Evolutionary conservation across 371 early-diverging fungal genomes (phyloP).

Genomic region (Saksenaea vasiformis): DNA sequence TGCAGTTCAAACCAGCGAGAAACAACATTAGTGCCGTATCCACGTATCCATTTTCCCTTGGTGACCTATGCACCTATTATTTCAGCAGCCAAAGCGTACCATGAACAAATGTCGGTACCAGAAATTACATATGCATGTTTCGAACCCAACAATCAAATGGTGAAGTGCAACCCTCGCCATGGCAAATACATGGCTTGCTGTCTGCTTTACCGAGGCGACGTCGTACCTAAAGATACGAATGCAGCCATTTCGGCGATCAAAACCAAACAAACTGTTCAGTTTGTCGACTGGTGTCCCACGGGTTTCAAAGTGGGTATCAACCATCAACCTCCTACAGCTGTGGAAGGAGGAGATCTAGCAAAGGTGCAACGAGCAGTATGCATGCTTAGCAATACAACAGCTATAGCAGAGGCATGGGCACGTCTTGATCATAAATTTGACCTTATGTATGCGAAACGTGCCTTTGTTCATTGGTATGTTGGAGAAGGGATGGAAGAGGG

Average conservation of each 20-base stretch:
- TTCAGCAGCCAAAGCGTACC: conserved; percentile 88
- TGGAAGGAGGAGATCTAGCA: conserved; percentile 91
- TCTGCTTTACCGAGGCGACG: conserved; percentile 94
- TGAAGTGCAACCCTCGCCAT: conserved; percentile 92
- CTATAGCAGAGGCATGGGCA: conserved; percentile 96
- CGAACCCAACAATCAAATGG: conserved; percentile 96
- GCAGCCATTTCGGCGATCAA: conserved; percentile 87
- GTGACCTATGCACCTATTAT: conserved; percentile 95
- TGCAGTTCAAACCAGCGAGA: not conserved
- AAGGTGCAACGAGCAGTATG: conserved; percentile 91
- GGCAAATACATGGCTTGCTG: conserved; percentile 98
- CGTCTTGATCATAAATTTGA: conserved; percentile 96
- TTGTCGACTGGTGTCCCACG: conserved; percentile 98
- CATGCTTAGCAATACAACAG: conserved; percentile 95
- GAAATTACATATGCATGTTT: conserved; percentile 94
- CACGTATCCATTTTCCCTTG: conserved; percentile 97
- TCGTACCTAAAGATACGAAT: conserved; percentile 85
- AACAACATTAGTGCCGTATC: conserved; percentile 81
- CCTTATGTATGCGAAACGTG: conserved; percentile 97
- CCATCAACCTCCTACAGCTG: conserved; percentile 85
- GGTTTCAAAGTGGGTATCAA: conserved; percentile 99
- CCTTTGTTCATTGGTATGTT: conserved; percentile 99
- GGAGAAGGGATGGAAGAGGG: conserved; percentile 97
- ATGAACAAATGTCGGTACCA: conserved; percentile 87
- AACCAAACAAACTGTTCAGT: conserved; percentile 90